Base-by-base conservation (phyloP, 257 asterid genomes). In the Penstemon newberryi region DNA sequence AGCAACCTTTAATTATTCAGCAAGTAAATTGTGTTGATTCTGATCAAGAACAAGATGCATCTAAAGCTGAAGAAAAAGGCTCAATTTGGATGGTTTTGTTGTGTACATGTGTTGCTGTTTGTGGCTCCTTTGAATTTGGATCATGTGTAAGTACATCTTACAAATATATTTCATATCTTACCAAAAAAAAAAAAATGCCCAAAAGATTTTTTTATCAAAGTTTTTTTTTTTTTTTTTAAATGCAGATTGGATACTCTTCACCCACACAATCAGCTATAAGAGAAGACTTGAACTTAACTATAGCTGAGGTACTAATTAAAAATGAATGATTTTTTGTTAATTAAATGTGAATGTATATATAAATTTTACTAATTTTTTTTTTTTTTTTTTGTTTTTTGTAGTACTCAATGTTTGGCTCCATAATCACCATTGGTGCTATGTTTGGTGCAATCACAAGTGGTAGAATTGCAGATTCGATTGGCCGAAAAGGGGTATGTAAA, bases 211-310 rank as follows among this genome's bases (percentile, higher is more conserved):
- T 25, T 25, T 25, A 25, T 2, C 33, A 25, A 25, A n/a, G n/a
- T n/a, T n/a, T n/a, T n/a, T n/a, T n/a, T 25, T 25, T 25, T 25
- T 25, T 25, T 19, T 25, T 25, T 25, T 25, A 1, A 25, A 25
- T 80, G 86, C 94, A 92, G 98, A 92, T 87, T 71, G 98, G 98
- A 53, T 92, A 83, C 64, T 86, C 98, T 42, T 86, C 96, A 60
- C 96, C 98, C 4, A 86, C 90, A 60, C 95, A 92, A 70, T 78
- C 90, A 73, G 88, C 88, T 8, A 86, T 92, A 39, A 87, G 89
- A 63, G 77, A 77, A 61, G 96, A 89, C 57, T 73, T 92, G 38
- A 77, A 80, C 60, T 75, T 89, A 68, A 73, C 95, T 52, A 70
- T 92, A 25, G 78, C 96, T 5, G 75, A 92, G 96, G 98, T 92